A percentile compares a stretch with the other conserved stretches of the same genome.
Conservation (phyloP, 2,329 filamentous ascomycete genomes). For the Ophiostoma fasciatum region DNA sequence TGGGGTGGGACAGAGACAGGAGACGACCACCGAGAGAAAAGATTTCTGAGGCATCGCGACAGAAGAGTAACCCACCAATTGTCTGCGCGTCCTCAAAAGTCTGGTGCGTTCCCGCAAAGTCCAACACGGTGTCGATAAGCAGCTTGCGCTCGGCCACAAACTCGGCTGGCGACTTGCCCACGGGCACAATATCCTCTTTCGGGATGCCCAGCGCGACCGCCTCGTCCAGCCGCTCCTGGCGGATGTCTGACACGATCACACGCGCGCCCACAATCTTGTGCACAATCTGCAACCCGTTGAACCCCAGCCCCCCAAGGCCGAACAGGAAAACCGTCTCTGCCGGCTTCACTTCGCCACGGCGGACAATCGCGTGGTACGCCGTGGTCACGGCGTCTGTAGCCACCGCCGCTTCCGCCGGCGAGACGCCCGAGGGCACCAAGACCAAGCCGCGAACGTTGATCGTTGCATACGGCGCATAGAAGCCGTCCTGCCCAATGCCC, state of each 20-base stretch:
- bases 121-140: not conserved
- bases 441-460: not conserved
- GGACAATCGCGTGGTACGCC: slow-evolving; percentile 3
- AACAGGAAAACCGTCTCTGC: slow-evolving; percentile 3
- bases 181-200: not conserved
- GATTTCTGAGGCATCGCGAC: no score
- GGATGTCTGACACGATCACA: slow-evolving; percentile 2
- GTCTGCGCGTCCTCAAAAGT: slow-evolving; percentile 3
- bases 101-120: slow-evolving; percentile 4
- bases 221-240: slow-evolving; percentile 3
- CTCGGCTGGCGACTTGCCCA: not conserved
- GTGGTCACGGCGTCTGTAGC: slow-evolving; percentile 2
- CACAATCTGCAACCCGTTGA: slow-evolving; percentile 1
- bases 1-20: no score
- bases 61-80: not conserved
- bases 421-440: not conserved
- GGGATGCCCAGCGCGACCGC: slow-evolving; percentile 2
- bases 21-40: no score
- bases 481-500: slow-evolving; percentile 3
- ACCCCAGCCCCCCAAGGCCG: slow-evolving; percentile 1
- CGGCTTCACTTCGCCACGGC: slow-evolving; percentile 2
- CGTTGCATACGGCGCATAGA: slow-evolving; percentile 2
- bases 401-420: slow-evolving; percentile 1
- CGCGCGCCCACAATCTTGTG: not conserved
- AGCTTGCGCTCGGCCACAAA: not conserved